A percentile compares a stretch with the other conserved stretches of the same genome.
These are phyloP conservation scores for Echium plantagineum DNA, from an alignment of 257 asterid species.

Conservation along the genomic window DNA sequence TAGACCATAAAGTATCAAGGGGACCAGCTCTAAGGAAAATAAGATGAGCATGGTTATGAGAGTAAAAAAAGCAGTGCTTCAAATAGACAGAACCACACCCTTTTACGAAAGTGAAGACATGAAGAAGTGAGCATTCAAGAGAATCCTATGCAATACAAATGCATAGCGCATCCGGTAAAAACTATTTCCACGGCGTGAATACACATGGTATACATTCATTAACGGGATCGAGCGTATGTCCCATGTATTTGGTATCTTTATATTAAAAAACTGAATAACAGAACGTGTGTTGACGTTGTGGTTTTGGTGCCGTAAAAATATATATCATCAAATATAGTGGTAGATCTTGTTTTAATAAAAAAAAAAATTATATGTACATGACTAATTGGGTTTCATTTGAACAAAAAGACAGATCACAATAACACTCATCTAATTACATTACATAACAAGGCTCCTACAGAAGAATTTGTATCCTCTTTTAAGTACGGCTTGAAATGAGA, in stretches of 20 bases:
- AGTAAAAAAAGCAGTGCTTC: background rate
- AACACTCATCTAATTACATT: slow-evolving; percentile 4
- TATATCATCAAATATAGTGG: too few relatives aligned
- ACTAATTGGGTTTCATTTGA: background rate
- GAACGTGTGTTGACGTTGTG: too few relatives aligned
- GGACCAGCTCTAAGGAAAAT: background rate
- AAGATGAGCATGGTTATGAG: background rate
- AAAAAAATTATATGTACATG: too few relatives aligned
- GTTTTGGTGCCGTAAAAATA: too few relatives aligned
- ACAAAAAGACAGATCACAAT: background rate
- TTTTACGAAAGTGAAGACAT: background rate
- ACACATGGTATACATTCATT: too few relatives aligned
- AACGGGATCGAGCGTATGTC: too few relatives aligned
- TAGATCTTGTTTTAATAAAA: background rate
- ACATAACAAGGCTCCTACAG: background rate
- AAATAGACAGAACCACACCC: background rate
- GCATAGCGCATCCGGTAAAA: too few relatives aligned
- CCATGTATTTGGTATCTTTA: too few relatives aligned
- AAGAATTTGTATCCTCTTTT: background rate
- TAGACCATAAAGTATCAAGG: background rate
- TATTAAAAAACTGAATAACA: too few relatives aligned
- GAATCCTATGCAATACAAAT: background rate
- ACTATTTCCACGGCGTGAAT: too few relatives aligned
- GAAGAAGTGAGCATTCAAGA: background rate
- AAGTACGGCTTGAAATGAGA: background rate